These are phyloP conservation scores for Globisporangium middletonii DNA, from an alignment of 352 stramenopile species.

Conservation along the genomic window DNA sequence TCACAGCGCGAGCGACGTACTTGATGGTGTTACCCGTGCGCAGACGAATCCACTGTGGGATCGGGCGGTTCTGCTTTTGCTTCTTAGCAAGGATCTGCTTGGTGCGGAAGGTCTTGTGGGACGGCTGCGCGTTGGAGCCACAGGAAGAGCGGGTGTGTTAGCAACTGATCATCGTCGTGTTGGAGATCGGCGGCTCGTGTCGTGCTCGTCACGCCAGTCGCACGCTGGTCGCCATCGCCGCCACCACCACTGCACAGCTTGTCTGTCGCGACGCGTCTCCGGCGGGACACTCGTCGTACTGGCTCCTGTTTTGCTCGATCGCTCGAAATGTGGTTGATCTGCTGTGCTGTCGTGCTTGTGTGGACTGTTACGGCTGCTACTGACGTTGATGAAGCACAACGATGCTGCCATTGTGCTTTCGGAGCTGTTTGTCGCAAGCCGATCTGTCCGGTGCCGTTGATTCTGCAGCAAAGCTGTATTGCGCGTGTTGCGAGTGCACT, in stretches of 20 bases:
- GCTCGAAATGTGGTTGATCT: too few species aligned
- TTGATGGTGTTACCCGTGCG: slow-evolving; percentile 99
- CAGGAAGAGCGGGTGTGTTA: not conserved
- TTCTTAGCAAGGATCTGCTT: slow-evolving; percentile 99
- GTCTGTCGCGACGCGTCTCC: not conserved
- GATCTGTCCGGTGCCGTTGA: too few species aligned
- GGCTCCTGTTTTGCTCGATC: too few species aligned
- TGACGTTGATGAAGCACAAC: too few species aligned
- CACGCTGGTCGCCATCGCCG: not conserved
- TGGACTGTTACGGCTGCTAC: too few species aligned
- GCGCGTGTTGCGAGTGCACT: too few species aligned
- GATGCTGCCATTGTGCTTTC: too few species aligned
- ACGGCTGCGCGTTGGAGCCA: slow-evolving; percentile 71
- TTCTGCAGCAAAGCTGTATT: too few species aligned
- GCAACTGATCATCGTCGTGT: not conserved
- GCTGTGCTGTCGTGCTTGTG: too few species aligned
- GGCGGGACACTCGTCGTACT: too few species aligned
- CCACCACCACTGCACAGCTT: too few species aligned
- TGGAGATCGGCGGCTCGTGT: not conserved
- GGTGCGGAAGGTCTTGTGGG: slow-evolving; percentile 99
- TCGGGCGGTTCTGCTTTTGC: slow-evolving; percentile 99
- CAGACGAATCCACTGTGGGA: slow-evolving; percentile 99
- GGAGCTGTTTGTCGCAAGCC: too few species aligned
- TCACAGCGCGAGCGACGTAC: slow-evolving; percentile 18
- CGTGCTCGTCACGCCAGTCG: not conserved